These are phyloP conservation scores for Jatropha curcas DNA, from an alignment of 345 rosid species.

Conservation along the genomic window DNA sequence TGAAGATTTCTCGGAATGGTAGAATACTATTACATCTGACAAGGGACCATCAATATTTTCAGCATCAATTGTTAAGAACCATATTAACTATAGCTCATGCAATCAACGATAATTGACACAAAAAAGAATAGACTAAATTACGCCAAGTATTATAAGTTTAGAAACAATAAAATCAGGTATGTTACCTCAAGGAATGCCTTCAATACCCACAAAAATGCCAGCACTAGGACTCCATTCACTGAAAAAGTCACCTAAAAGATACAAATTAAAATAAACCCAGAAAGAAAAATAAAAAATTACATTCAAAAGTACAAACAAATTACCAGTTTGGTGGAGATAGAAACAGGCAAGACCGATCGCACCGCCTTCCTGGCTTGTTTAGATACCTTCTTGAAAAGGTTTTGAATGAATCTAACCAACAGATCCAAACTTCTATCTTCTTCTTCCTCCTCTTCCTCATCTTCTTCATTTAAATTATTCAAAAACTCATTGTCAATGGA, in stretches of 20 bases:
- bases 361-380: slow-evolving; percentile 81
- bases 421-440: slow-evolving; percentile 91
- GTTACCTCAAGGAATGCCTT: slow-evolving; percentile 93
- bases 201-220: slow-evolving; percentile 83
- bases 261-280: not conserved
- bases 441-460: slow-evolving; percentile 57
- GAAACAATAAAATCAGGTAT: not conserved
- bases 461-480: slow-evolving; percentile 29
- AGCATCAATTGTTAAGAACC: not conserved
- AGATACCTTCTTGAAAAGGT: slow-evolving; percentile 67
- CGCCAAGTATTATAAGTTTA: no score
- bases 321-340: slow-evolving; percentile 69
- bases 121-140: no score
- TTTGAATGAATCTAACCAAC: slow-evolving; percentile 62
- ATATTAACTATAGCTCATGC: no score
- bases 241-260: slow-evolving; percentile 70
- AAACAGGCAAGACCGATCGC: slow-evolving; percentile 68
- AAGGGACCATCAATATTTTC: not conserved
- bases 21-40: not conserved
- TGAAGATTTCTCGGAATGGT: not conserved
- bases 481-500: slow-evolving; percentile 50
- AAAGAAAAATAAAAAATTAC: not conserved
- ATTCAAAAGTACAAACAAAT: not conserved
- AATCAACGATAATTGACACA: no score
- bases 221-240: slow-evolving; percentile 76